Percentiles rank a stretch among this genome's conserved stretches.
Conservation (phyloP, 177 flowering plant species). For the Telopea speciosissima region DNA sequence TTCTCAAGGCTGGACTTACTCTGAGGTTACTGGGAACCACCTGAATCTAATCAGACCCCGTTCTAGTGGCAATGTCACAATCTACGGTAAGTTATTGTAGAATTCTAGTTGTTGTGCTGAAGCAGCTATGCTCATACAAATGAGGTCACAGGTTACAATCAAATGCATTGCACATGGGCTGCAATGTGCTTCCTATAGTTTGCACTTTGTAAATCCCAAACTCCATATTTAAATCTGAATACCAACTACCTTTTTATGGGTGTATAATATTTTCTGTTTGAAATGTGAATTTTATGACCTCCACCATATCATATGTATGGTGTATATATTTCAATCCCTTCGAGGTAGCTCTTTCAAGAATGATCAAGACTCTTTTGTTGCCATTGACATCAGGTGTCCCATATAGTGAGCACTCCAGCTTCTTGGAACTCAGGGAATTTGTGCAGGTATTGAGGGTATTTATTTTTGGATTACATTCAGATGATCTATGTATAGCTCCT, state of each 20-base stretch:
- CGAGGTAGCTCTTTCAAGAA: neutral
- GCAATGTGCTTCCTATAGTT: neutral
- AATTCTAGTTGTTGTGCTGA: neutral
- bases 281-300: neutral
- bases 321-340: neutral
- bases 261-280: neutral
- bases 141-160: neutral
- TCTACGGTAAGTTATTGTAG: slow-evolving; percentile 45
- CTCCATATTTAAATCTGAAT: neutral
- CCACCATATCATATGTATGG: neutral
- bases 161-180: neutral
- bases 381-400: slow-evolving; percentile 48
- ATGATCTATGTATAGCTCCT: neutral
- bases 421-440: slow-evolving; percentile 58
- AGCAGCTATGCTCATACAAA: neutral
- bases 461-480: neutral
- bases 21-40: slow-evolving; percentile 43
- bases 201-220: too few species aligned
- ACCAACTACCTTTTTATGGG: neutral
- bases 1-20: slow-evolving; percentile 60
- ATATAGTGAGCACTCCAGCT: slow-evolving; percentile 79
- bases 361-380: neutral
- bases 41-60: slow-evolving; percentile 54
- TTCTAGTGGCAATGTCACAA: slow-evolving; percentile 41
- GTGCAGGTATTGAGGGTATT: slow-evolving; percentile 41